A percentile compares a stretch with the other conserved stretches of the same genome.
These are phyloP conservation scores for Aspergillus tubingensis DNA, from an alignment of 2,329 filamentous ascomycete species.

Conservation along the genomic window DNA sequence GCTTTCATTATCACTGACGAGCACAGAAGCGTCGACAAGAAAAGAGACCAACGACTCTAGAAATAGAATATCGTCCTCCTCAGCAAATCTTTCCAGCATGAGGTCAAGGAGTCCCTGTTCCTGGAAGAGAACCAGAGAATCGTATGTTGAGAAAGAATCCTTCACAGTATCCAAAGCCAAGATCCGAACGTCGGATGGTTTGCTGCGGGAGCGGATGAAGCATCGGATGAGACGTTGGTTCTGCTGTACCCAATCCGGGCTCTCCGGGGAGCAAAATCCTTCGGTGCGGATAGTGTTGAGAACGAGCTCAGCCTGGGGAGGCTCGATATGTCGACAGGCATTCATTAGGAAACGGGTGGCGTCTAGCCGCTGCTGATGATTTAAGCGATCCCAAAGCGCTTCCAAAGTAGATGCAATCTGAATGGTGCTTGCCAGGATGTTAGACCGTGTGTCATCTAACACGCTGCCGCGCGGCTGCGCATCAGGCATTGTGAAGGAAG, in stretches of 20 bases:
- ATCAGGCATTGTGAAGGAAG: constrained; percentile 23
- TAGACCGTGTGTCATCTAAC: constrained; percentile 39
- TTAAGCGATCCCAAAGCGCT: constrained; percentile 40
- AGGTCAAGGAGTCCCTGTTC: constrained; percentile 35
- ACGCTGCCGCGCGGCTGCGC: constrained; percentile 27
- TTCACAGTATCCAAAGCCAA: constrained; percentile 42
- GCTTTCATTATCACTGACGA: constrained; percentile 30
- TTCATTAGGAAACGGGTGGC: constrained; percentile 39
- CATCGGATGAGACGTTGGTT: constrained; percentile 38
- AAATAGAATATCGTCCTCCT: constrained; percentile 42
- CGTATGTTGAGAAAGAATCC: constrained; percentile 39
- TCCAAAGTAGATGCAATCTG: constrained; percentile 42
- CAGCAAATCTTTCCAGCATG: constrained; percentile 37
- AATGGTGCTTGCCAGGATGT: constrained; percentile 40
- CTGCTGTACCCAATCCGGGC: constrained; percentile 35
- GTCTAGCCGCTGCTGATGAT: constrained; percentile 37
- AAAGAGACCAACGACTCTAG: constrained; percentile 44
- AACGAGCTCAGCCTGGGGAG: constrained; percentile 42
- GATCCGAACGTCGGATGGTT: constrained; percentile 43
- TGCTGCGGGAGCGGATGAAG: constrained; percentile 41
- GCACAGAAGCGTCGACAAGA: constrained; percentile 36
- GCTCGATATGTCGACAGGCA: constrained; percentile 39
- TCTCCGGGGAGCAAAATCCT: constrained; percentile 37
- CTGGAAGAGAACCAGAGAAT: constrained; percentile 34
- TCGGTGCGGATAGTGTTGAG: constrained; percentile 38